These are phyloP conservation scores for Aphanomyces invadans DNA, from an alignment of 352 stramenopile genomes.

Conservation along the genomic window DNA sequence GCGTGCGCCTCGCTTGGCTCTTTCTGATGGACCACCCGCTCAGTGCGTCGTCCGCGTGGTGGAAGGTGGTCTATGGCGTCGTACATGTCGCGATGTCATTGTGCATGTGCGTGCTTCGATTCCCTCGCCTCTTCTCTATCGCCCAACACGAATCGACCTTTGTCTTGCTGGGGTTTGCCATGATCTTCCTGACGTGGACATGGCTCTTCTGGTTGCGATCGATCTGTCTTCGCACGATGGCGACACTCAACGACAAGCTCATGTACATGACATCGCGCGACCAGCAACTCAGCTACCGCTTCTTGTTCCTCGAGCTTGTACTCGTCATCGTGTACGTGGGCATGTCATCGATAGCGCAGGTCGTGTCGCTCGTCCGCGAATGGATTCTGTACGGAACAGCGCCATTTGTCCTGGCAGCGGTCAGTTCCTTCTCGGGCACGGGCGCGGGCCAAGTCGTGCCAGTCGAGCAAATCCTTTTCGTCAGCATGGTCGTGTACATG, in stretches of 20 bases:
- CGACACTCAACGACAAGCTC: constrained; percentile 47
- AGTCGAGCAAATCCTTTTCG: constrained; percentile 63
- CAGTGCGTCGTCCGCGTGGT: constrained; percentile 22
- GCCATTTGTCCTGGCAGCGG: constrained; percentile 56
- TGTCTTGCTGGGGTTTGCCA: constrained; percentile 52
- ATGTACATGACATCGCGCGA: constrained; percentile 82
- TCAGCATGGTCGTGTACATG: constrained; percentile 76
- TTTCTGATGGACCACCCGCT: constrained; percentile 67
- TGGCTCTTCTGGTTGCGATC: constrained; percentile 70
- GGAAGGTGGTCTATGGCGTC: constrained; percentile 39
- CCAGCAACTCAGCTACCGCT: constrained; percentile 82
- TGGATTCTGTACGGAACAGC: constrained; percentile 64
- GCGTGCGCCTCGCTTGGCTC: constrained; percentile 78
- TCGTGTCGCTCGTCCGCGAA: constrained; percentile 48
- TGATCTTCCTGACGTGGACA: constrained; percentile 44
- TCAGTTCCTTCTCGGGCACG: constrained; percentile 47
- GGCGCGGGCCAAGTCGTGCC: constrained; percentile 47
- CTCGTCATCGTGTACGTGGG: constrained; percentile 70
- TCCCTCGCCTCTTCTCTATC: constrained; percentile 45
- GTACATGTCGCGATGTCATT: constrained; percentile 45
- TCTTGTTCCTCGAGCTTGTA: constrained; percentile 65
- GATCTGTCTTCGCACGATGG: constrained; percentile 46
- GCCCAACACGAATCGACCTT: constrained; percentile 35
- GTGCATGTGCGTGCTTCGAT: constrained; percentile 52
- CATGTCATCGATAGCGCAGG: constrained; percentile 54